Evolutionary conservation across 2,329 filamentous ascomycete genomes (phyloP), one percentile per base, ranked within the genome.

Genomic region (Ophiostoma quercus): DNA sequence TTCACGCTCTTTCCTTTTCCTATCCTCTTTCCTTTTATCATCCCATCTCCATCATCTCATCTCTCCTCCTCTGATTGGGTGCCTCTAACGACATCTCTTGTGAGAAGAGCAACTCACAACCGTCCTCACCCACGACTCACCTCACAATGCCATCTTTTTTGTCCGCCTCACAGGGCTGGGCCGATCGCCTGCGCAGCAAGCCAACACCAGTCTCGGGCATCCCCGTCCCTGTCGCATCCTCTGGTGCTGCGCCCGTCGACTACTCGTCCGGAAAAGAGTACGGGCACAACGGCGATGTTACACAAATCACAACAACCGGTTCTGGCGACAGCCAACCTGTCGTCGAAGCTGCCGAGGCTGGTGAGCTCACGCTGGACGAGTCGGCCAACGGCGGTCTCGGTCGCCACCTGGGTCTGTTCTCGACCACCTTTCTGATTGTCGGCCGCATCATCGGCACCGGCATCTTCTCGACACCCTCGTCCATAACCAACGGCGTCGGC

Each of bases 391-490:
- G 71, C 32, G 67, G 51, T 25, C 34, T 74, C 67, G 72, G 73
- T 0, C 72, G 73, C 0, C 73, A 74, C 14, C 67, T 74, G 12
- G 73, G 73, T 1, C 22, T 74, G 3, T 29, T 73, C 8, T 74
- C 73, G 19, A 73, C 73, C 2, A 74, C 72, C 3, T 70, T 73
- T 60, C 22, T 74, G 14, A 74, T 74, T n/a, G 67, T 74, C 34
- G 73, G 72, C 16, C 70, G 71, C 3, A 76, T 77, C 72, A 76
- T 77, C 34, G 76, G 76, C 22, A 77, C 76, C 1, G 76, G 76
- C 60, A 77, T 86, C 73, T 87, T 86, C 75, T 85, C 84, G 3
- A 85, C 84, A 0, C 84, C 84, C 0, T 85, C 84, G 0, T 79
- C 80, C 68, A 84, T 86, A 71, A 84, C 85, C 72, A 79, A 79